Conservation (phyloP, 371 early-diverging fungal genomes). For the Rhizomucor miehei region DNA sequence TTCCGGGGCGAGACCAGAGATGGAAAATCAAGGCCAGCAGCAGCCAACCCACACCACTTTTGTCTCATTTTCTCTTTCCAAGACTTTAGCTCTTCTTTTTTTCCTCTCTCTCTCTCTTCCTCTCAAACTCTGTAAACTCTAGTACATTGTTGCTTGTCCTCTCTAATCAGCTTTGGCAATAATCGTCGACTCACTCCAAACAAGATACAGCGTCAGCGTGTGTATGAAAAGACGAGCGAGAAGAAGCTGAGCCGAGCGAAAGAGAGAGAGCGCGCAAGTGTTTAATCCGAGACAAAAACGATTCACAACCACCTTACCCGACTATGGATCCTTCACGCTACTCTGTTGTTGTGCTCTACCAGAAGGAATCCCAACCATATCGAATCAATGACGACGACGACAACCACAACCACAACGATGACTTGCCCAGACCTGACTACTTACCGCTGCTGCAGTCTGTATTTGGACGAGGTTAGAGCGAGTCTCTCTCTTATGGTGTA, state of each 20-base stretch:
- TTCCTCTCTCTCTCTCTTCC: conserved; percentile 4
- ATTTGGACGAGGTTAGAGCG: conserved; percentile 21
- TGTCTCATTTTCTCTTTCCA: too few species aligned
- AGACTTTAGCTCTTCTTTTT: too few species aligned
- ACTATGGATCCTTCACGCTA: conserved; percentile 23
- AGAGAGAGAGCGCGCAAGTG: conserved; percentile 9
- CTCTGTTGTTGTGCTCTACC: conserved; percentile 19
- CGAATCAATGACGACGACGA: conserved; percentile 11
- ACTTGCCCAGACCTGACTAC: conserved; percentile 7
- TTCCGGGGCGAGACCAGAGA: too few species aligned
- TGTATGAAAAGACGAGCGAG: neutral
- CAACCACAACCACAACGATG: neutral
- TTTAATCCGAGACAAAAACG: neutral
- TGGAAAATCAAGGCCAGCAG: too few species aligned
- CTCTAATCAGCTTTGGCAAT: too few species aligned
- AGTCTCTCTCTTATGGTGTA: too few species aligned
- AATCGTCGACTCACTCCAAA: too few species aligned
- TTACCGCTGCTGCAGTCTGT: conserved; percentile 9
- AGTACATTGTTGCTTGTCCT: too few species aligned
- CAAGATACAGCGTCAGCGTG: too few species aligned
- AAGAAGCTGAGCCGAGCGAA: neutral
- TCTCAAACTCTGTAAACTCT: neutral
- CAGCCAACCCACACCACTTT: too few species aligned
- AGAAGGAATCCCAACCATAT: conserved; percentile 15
- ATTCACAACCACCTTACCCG: neutral